Evolutionary conservation across 192 early-diverging fungal genomes (phyloP), one percentile per base, ranked within the genome.

Genomic region (Coemansia sp.): DNA sequence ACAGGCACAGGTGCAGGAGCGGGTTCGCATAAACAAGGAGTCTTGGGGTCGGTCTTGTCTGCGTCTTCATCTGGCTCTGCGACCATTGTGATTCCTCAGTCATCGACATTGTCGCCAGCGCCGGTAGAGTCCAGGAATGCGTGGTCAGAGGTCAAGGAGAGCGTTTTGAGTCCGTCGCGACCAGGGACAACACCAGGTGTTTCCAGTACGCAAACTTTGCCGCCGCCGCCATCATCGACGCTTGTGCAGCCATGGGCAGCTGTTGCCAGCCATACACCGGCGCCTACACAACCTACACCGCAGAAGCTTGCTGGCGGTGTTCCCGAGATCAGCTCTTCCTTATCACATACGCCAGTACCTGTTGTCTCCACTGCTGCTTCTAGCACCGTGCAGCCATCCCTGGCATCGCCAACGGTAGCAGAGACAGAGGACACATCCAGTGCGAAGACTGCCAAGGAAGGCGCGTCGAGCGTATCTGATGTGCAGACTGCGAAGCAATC

Each of bases 231-330:
- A 17, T 70, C 68, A 12, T 48, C 76, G 5, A 36, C 64, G 50
- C 68, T 82, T 17, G 68, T 68, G 20, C 79, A 82, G 74, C 79
- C 79, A 36, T 82, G 79, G 79, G 79, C 79, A 18, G 73, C 79
- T 16, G 61, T 76, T 33, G 79, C 79, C 20, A 70, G 79, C 48
- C 79, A 82, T 48, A 30, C 51, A 28, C 34, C 60, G 30, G 28
- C 50, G 33, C 33, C 57, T n/a, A 29, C 48, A 10, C 28, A 34
- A 8, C n/a, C 20, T 33, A 49, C 52, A 30, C 20, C 33, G n/a
- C 67, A 49, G 20, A 55, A 55, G 48, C 40, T 60, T 31, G 22
- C 4, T 12, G 17, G 40, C 40, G 40, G 17, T 0, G 36, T 36
- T 55, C n/a, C n/a, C n/a, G n/a, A n/a, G n/a, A n/a, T n/a, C n/a